Evolutionary conservation across 2,329 filamentous ascomycete species (phyloP), one percentile per base, ranked within the genome.

Genomic region (Alternaria dauci): DNA sequence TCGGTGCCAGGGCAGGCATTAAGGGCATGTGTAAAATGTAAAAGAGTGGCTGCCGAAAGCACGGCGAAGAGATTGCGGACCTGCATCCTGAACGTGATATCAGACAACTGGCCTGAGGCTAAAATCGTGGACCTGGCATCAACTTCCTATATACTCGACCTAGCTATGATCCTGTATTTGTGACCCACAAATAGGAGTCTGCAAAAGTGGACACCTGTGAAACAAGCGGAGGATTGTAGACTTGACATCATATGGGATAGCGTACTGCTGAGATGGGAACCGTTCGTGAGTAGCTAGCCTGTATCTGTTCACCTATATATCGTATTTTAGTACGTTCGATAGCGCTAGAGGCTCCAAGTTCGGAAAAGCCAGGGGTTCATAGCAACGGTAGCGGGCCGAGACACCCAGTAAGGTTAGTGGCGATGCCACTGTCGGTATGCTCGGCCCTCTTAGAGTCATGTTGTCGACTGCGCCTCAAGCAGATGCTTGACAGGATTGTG

Each of bases 1-100:
- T 72, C 70, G 18, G 62, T 55, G 26, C 30, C 53, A 41, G 70
- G 68, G 51, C 70, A 72, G 26, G 59, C 64, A 54, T 72, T 71
- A 28, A 72, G 60, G 44, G 60, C 65, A 36, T 55, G 30, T 8
- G 64, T 59, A 34, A 62, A 55, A 12, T 67, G 46, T 38, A 70
- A 61, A 54, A 71, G 62, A 66, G 57, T 28, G 51, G 63, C 57
- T 54, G 59, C 51, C 30, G 61, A 65, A 54, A 70, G 26, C 39
- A 71, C 23, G 20, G 38, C 55, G 52, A 68, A 41, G 42, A 58
- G 30, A 42, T 59, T 63, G 52, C 62, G 48, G 48, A 52, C 48
- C 53, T 65, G 41, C 68, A 71, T 71, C 32, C 26, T 67, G 55
- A 43, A 55, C 43, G 50, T 57, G 47, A 57, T 52, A 18, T 50